phyloP scores from a whole-genome alignment of 2,329 filamentous ascomycete species.

The Mycosphaerelloides madeirae region DNA sequence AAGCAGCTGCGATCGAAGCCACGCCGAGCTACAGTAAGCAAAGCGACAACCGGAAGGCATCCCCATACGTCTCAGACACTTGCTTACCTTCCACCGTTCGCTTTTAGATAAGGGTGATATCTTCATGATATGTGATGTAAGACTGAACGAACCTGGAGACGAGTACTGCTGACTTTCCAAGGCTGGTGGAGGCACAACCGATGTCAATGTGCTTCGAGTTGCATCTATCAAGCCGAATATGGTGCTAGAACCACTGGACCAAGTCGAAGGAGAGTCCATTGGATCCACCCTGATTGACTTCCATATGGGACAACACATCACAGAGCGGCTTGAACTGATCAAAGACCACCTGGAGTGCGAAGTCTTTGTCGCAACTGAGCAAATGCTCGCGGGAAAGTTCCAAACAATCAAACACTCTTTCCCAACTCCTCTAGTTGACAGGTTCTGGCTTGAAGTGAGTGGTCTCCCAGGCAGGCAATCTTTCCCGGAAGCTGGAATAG shows the following conservation, averaged over 20 bases:
- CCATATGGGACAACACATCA: conserved; percentile 7
- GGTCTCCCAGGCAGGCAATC: conserved; percentile 8
- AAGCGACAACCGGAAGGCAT: too few relatives aligned
- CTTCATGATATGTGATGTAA: conserved; percentile 18
- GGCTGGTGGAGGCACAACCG: conserved; percentile 21
- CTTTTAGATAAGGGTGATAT: conserved; percentile 17
- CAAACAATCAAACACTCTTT: conserved; percentile 17
- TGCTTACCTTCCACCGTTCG: too few relatives aligned
- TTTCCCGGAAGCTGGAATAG: conserved; percentile 12
- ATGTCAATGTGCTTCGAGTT: conserved; percentile 17
- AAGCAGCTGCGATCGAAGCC: conserved; percentile 18
- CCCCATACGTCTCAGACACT: too few relatives aligned
- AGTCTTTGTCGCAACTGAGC: conserved; percentile 1
- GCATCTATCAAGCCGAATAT: conserved; percentile 4
- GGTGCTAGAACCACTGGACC: conserved; percentile 16
- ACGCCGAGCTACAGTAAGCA: conserved; percentile 9
- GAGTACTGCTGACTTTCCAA: background rate
- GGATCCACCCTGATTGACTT: conserved; percentile 21
- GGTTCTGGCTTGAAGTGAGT: conserved; percentile 10
- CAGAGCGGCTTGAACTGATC: conserved; percentile 8
- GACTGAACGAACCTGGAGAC: background rate
- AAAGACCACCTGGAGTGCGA: conserved; percentile 2
- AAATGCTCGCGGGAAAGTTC: conserved; percentile 16
- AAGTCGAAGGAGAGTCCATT: conserved; percentile 16
- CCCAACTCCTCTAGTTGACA: conserved; percentile 8